Evolutionary conservation across 1,284 basidiomycete genomes (phyloP).

Genomic region (Sporisorium iseilematis-ciliati): DNA sequence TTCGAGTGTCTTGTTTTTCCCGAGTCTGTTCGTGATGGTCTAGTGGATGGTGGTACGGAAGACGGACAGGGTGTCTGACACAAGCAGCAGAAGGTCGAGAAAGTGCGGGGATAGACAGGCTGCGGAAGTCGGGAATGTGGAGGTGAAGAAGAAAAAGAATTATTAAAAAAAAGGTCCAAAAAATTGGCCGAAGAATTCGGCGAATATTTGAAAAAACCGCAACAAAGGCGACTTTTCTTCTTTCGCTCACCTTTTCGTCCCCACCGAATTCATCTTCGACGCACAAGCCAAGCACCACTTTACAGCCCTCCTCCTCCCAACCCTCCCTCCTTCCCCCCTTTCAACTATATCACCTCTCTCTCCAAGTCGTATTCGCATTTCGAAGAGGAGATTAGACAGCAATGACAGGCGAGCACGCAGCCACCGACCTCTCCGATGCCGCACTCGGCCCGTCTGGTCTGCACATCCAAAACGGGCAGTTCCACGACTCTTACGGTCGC

Average conservation of each 20-base stretch:
- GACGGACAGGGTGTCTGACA: neutral
- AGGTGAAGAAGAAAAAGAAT: conserved; percentile 1
- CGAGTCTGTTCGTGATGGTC: neutral
- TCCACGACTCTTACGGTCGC: conserved; percentile 66
- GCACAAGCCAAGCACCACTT: conserved; percentile 7
- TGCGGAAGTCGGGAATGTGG: conserved; percentile 36
- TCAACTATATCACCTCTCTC: too few species aligned
- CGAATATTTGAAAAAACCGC: neutral
- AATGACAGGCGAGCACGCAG: conserved; percentile 40
- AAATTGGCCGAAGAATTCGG: conserved; percentile 11
- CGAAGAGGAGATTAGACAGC: too few species aligned
- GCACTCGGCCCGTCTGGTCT: conserved; percentile 50
- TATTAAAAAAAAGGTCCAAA: neutral
- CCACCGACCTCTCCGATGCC: conserved; percentile 49
- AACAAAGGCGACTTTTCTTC: neutral
- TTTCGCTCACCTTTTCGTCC: neutral
- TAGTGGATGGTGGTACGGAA: neutral
- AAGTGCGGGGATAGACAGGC: neutral
- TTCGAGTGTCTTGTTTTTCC: neutral
- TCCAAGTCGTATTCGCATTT: too few species aligned
- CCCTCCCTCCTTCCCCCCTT: neutral
- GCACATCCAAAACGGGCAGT: conserved; percentile 45
- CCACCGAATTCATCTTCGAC: neutral
- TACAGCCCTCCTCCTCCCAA: neutral
- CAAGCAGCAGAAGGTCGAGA: neutral